Evolutionary conservation across 345 rosid species (phyloP), one percentile per base, ranked within the genome.

Genomic region (Alliaria petiolata): DNA sequence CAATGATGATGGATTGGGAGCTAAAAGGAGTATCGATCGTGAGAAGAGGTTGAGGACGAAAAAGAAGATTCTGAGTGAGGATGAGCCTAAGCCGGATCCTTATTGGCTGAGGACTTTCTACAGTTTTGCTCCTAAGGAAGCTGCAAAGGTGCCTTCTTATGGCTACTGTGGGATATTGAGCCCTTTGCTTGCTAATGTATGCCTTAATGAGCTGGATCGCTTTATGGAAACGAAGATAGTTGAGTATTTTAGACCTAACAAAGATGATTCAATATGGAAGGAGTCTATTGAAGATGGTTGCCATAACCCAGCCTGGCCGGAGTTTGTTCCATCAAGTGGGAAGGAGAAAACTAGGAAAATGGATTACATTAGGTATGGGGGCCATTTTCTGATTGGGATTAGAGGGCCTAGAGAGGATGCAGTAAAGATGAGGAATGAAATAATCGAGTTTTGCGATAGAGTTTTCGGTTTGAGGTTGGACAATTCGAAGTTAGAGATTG

Each of bases 281-380:
- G 77, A 86, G 49, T 85, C 92, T 8, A 89, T 87, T 31, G 71
- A 86, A 79, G 98, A 86, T 76, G 96, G 93, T 36, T 89, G 92
- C 31, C 97, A 91, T 74, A 95, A 95, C 65, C 95, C 98, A n/a
- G 82, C 97, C 7, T 95, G 99, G 99, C 99, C 97, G 0, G 98
- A 95, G 87, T 91, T 95, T 81, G 99, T 95, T 77, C 99, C 99
- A 0, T 81, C 87, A 0, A 88, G 96, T 65, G 98, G 96, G 72
- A 83, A 74, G n/a, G 93, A 88, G 83, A 95, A 88, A 79, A 91
- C 98, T 0, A 77, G 95, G 82, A 95, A 87, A 72, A 91, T 95
- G 98, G 98, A 89, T 78, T 95, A 89, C 67, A 74, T 95, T 70
- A 81, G 99, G 73, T 79, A 87, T 50, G 99, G 93, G 2, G 90